Evolutionary conservation across 441 rosid genomes (phyloP).

Genomic region (Populus trichocarpa): DNA sequence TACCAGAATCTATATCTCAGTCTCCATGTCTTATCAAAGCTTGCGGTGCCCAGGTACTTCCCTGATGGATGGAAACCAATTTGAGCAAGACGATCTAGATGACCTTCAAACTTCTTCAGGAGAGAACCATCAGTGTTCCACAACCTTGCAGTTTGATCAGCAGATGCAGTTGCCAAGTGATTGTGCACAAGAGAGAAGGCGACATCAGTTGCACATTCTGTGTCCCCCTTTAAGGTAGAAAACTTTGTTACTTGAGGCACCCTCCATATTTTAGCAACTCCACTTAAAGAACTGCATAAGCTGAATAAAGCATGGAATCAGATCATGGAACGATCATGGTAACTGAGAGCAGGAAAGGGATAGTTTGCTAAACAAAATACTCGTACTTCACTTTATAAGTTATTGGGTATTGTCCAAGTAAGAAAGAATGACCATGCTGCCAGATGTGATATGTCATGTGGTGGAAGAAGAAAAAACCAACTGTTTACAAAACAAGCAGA

Average conservation of each 20-base stretch:
- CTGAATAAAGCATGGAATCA: conserved; percentile 16
- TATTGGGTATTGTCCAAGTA: background rate
- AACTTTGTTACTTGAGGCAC: conserved; percentile 63
- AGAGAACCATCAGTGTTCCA: conserved; percentile 83
- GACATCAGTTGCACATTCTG: conserved; percentile 86
- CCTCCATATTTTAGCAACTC: conserved; percentile 84
- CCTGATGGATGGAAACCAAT: conserved; percentile 94
- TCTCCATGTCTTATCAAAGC: conserved; percentile 97
- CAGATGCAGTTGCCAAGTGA: conserved; percentile 84
- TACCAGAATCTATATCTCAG: conserved; percentile 80
- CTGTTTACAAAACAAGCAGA: background rate
- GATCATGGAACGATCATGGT: conserved; percentile 11
- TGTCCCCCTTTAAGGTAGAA: conserved; percentile 74
- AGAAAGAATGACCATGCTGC: background rate
- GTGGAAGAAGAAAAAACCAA: background rate
- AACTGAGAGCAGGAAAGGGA: background rate
- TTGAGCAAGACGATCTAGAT: conserved; percentile 89
- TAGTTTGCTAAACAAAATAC: background rate
- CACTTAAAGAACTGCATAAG: conserved; percentile 60
- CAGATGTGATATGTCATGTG: background rate
- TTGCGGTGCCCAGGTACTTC: conserved; percentile 80
- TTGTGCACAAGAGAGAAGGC: conserved; percentile 70
- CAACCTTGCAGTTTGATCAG: conserved; percentile 85
- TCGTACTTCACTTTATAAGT: background rate
- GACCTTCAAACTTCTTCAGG: conserved; percentile 74